phyloP scores from a whole-genome alignment of 768 basidiomycete genomes.

The Chalciporus pseudorubinellus region DNA sequence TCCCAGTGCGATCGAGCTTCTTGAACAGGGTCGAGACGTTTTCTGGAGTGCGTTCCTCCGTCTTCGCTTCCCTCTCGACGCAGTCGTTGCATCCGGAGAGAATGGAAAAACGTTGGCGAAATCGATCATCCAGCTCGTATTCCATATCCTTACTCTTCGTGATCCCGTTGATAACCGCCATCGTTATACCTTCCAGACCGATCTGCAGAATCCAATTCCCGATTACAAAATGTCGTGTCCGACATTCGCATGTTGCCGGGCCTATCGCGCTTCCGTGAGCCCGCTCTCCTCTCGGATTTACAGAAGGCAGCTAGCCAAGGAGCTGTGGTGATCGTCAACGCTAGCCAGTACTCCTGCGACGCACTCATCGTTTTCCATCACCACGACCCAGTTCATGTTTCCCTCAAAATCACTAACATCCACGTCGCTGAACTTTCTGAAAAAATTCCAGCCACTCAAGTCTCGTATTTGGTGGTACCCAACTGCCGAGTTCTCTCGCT shows the following conservation, averaged over 20 bases:
- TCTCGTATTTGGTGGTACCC: constrained; percentile 9
- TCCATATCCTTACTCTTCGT: neutral
- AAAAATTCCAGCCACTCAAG: neutral
- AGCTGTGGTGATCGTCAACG: constrained; percentile 33
- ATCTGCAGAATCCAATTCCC: too few species aligned
- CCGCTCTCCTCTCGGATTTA: constrained; percentile 11
- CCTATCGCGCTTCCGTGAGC: constrained; percentile 26
- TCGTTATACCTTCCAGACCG: too few species aligned
- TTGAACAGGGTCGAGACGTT: too few species aligned
- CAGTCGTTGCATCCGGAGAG: too few species aligned
- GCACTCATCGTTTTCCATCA: constrained; percentile 26
- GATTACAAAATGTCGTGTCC: constrained; percentile 3
- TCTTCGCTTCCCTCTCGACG: too few species aligned
- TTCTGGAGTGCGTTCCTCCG: too few species aligned
- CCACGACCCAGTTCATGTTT: constrained; percentile 1
- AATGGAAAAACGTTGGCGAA: neutral
- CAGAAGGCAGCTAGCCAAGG: constrained; percentile 18
- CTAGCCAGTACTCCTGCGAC: constrained; percentile 28
- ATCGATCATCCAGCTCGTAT: constrained; percentile 19
- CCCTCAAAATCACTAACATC: neutral
- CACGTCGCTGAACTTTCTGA: neutral
- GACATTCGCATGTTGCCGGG: constrained; percentile 15
- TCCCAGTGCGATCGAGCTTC: constrained; percentile 20
- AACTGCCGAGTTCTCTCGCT: neutral
- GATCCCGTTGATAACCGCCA: neutral